Percentiles rank a stretch among this genome's conserved stretches.
phyloP scores from a whole-genome alignment of 805 yeast genomes.

The Lipomyces chichibuensis region DNA sequence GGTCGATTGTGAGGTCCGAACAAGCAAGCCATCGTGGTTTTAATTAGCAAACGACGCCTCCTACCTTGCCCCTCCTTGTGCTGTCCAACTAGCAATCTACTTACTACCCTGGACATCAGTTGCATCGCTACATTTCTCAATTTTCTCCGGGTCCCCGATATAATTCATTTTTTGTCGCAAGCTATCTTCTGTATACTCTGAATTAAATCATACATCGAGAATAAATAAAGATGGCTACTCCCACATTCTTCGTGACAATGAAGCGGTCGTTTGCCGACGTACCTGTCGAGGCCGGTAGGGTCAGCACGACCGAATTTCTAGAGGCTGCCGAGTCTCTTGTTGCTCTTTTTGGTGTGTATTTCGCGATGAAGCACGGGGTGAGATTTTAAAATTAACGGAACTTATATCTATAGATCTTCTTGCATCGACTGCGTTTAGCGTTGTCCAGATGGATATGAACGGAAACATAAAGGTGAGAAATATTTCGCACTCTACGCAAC shows the following conservation, averaged over 20 bases:
- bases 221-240: slow-evolving; percentile 1
- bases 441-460: slow-evolving; percentile 84
- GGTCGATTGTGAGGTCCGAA: background rate
- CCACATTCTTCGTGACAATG: slow-evolving; percentile 71
- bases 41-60: background rate
- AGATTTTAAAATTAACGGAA: too few species aligned
- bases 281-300: slow-evolving; percentile 58
- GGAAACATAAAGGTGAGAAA: slow-evolving; percentile 65
- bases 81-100: background rate
- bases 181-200: background rate
- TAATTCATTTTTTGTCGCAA: too few species aligned
- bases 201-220: background rate
- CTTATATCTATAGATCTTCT: slow-evolving; percentile 54
- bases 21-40: background rate
- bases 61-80: background rate
- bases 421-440: slow-evolving; percentile 81
- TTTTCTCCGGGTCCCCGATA: too few species aligned
- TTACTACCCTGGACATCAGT: too few species aligned
- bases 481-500: background rate
- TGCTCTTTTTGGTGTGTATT: slow-evolving; percentile 65
- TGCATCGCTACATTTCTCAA: too few species aligned
- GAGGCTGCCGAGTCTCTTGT: slow-evolving; percentile 85
- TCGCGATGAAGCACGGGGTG: too few species aligned
- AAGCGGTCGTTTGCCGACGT: slow-evolving; percentile 77
- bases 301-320: slow-evolving; percentile 74